Evolutionary conservation across 495 filamentous ascomycete genomes (phyloP), one percentile per base, ranked within the genome.

Genomic region (Xylaria palmicola): DNA sequence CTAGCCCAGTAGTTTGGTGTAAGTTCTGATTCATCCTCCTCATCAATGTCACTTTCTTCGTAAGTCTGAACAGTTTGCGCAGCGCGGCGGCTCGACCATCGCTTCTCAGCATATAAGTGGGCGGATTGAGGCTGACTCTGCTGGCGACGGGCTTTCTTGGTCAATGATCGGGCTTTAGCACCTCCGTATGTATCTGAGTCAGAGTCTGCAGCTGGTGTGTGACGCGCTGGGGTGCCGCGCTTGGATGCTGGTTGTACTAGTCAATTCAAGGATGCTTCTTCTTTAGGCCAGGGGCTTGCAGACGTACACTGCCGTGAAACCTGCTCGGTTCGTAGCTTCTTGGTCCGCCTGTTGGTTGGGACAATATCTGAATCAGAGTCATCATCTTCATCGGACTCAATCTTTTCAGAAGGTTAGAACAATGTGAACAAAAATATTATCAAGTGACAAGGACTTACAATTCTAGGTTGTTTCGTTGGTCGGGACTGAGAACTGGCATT

Each of bases 71-170:
- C 84, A 68, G 90, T 91, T 41, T 72, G 69, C 4, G 88, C 88
- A 56, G 92, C 91, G 59, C 90, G 88, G 53, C 94, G 82, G 37
- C 89, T 96, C 4, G 92, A 97, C 83, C 96, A 97, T 62, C 94
- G 87, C 72, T 82, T 81, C 58, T 96, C 88, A 63, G 92, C 90
- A 55, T 85, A 82, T 22, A 86, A 79, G 85, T 74, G 8, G 87
- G 82, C 29, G 9, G 57, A 52, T 32, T 82, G 83, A 8, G 82
- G 78, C 56, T 82, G 83, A 27, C 77, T 72, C 58, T 86, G 85
- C 66, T 90, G 82, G 48, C 86, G 88, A 17, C 88, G 88, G 53
- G 85, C 70, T 71, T 90, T 91, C 77, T 91, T 93, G 63, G 79
- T 85, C 47, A 83, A 79, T 43, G 73, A 79, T 59, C 85, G 82